These are phyloP conservation scores for Tylopilus subfusipes DNA, from an alignment of 768 basidiomycete genomes.

Conservation along the genomic window DNA sequence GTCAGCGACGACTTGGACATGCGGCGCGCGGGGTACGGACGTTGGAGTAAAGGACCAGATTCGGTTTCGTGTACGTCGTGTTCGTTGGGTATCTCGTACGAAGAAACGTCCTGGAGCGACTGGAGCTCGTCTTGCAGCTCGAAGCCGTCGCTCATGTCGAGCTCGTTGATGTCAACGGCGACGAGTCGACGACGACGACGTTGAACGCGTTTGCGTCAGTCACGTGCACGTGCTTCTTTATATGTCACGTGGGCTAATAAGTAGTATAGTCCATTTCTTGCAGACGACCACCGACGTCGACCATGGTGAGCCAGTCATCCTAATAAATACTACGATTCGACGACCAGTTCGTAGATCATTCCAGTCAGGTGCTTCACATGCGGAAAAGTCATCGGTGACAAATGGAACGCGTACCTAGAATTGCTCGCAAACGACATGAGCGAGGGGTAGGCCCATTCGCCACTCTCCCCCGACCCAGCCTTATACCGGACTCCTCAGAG, in stretches of 20 bases:
- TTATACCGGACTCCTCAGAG: conserved; percentile 44
- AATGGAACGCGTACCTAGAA: conserved; percentile 87
- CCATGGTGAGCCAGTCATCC: conserved; percentile 22
- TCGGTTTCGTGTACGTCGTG: conserved; percentile 59
- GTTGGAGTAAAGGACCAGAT: conserved; percentile 54
- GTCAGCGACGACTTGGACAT: conserved; percentile 6
- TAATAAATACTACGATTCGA: neutral
- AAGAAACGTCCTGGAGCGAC: conserved; percentile 53
- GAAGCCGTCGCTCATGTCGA: conserved; percentile 45
- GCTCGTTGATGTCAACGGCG: conserved; percentile 3
- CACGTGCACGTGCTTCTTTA: conserved; percentile 26
- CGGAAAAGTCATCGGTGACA: conserved; percentile 96
- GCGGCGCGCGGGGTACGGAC: conserved; percentile 34
- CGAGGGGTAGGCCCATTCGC: conserved; percentile 68
- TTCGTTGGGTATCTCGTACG: conserved; percentile 68
- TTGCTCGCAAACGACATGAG: conserved; percentile 74
- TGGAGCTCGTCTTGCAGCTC: conserved; percentile 79
- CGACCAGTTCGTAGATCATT: conserved; percentile 65
- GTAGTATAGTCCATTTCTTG: too few species aligned
- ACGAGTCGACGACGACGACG: neutral
- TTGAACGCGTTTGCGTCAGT: conserved; percentile 10
- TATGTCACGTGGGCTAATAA: conserved; percentile 15
- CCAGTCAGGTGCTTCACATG: conserved; percentile 96
- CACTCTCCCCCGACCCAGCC: neutral
- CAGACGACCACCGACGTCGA: conserved; percentile 7